A percentile compares a stretch with the other conserved stretches of the same genome.
Conservation (phyloP, 371 early-diverging fungal species). For the Actinomortierella ambigua region DNA sequence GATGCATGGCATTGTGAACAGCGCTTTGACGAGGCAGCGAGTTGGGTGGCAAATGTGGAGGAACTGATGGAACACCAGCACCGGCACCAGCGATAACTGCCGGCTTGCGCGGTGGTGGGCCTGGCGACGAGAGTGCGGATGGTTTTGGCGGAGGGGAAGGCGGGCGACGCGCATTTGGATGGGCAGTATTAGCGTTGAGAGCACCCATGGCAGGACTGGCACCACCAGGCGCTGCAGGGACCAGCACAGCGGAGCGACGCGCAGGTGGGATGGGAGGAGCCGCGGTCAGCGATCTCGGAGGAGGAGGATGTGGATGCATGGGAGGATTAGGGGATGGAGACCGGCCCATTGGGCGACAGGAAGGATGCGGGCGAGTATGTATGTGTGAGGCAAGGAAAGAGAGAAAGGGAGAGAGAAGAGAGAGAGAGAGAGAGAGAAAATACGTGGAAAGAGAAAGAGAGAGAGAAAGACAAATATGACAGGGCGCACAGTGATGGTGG, state of each 20-base stretch:
- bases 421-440: neutral
- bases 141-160: slow-evolving; percentile 45
- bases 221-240: slow-evolving; percentile 2
- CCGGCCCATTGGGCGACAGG: neutral
- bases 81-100: slow-evolving; percentile 15
- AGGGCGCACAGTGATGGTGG: too few species aligned
- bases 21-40: slow-evolving; percentile 13
- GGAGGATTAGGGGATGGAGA: neutral
- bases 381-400: neutral
- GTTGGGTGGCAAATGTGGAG: slow-evolving; percentile 20
- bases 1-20: slow-evolving; percentile 22
- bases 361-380: neutral
- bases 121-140: slow-evolving; percentile 21
- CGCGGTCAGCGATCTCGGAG: slow-evolving; percentile 3
- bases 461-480: neutral
- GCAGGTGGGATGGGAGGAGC: slow-evolving; percentile 28
- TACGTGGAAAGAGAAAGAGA: neutral
- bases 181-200: neutral
- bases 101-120: slow-evolving; percentile 29
- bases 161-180: slow-evolving; percentile 4
- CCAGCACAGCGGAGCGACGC: slow-evolving; percentile 24
- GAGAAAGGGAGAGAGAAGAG: neutral
- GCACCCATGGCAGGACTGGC: neutral
- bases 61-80: too few species aligned
- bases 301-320: neutral